Evolutionary conservation across 177 flowering plant species (phyloP), one percentile per base, ranked within the genome.

Genomic region (Tripterygium wilfordii): DNA sequence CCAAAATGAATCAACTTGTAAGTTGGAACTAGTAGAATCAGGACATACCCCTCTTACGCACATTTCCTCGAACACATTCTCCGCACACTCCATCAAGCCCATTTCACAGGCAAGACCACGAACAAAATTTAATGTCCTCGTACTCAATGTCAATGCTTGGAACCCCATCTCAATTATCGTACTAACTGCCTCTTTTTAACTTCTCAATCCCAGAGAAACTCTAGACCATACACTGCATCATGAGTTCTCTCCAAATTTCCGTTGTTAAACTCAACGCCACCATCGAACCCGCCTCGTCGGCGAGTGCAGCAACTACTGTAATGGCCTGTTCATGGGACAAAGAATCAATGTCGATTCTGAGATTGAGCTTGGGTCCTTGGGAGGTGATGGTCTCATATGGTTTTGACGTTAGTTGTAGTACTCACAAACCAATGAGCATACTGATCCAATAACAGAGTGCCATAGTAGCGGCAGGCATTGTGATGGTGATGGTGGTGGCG

Each of bases 11-110:
- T 75, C 17, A 67, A 56, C 78, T 71, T 80, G 41, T 69, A 85
- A n/a, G n/a, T n/a, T n/a, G n/a, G n/a, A n/a, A 62, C 72, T 79
- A 21, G 32, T 62, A 36, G 64, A 38, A 72, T 88, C 72, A 1
- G 84, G 85, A 36, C 31, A 45, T 8, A 76, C 83, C 30, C 88
- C 95, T 75, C 86, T 85, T 7, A 39, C 57, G 51, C 51, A 60
- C 95, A 92, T 83, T 79, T 88, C 95, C 44, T 70, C 80, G 35
- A 91, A 83, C 83, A 75, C 67, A 1, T 79, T 53, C 67, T 76
- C 81, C 13, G 85, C 90, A 36, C 70, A 42, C 12, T 75, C 76
- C 36, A 72, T 29, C 57, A 44, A 51, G n/a, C 90, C 79, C 60
- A 53, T 52, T 19, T 75, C 80, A 8, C 51, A 58, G 0, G 71